Base-by-base conservation (phyloP, 805 yeast genomes). In the Monosporozyma solicola region DNA sequence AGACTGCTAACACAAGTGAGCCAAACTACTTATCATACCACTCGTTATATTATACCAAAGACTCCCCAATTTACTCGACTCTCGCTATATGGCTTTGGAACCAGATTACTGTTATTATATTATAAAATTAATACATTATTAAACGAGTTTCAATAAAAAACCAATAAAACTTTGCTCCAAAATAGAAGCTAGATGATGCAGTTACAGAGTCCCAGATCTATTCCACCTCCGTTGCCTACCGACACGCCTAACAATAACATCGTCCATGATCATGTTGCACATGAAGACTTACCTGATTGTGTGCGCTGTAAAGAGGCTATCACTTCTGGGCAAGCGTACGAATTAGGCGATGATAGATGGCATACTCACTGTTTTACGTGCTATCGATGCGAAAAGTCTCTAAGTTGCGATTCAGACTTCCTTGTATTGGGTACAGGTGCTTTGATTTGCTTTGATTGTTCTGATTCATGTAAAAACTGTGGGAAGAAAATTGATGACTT, bases 271-370 rank as follows among this genome's bases (percentile, higher is more conserved):
- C 43, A 39, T 39, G 11, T 7, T 5, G 3, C 15, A 7, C 43
- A 39, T 9, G 43, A 45, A 11, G 10, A 20, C n/a, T 33, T 53
- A 41, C 73, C 73, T 22, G 55, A 55, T 4, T 74, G 78, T 64
- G 69, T 72, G 51, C 61, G 75, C 51, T 79, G 83, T 58, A 62
- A 72, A 41, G 64, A 76, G 54, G 72, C 84, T 29, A 87, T 92
- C 49, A 79, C 79, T 20, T 95, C 88, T 62, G 97, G 97, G 33
- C 95, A 91, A 58, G 98, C 98, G 2, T 94, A 89, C 66, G 98
- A 92, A 66, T 74, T 92, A 49, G 96, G 96, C 25, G 95, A 86
- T 29, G 92, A 89, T 65, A 80, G 96, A 58, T 94, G 99, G 99
- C 99, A 94, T 68, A 85, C 89, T 53, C 79, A 85, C 57, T 94